phyloP scores from a whole-genome alignment of 2,329 filamentous ascomycete species.

The Hypocrella siamensis region DNA sequence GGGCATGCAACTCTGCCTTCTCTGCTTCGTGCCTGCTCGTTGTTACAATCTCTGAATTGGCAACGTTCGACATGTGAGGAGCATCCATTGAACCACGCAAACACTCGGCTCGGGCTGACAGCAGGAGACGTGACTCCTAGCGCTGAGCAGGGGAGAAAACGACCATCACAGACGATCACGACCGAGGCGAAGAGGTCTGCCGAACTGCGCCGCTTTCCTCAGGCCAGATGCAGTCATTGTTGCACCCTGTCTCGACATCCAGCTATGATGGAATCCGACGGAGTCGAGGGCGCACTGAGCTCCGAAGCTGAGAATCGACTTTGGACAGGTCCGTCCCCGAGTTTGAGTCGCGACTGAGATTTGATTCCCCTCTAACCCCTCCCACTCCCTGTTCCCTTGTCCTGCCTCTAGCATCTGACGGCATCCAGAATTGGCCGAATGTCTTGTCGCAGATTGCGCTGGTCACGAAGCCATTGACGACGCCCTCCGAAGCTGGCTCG shows the following conservation, averaged over 20 bases:
- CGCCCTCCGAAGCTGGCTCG: slow-evolving; percentile 68
- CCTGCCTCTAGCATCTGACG: not conserved
- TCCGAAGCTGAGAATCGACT: slow-evolving; percentile 74
- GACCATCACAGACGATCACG: too few species aligned
- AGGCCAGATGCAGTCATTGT: slow-evolving; percentile 20
- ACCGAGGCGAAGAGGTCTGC: too few species aligned
- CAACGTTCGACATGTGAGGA: too few species aligned
- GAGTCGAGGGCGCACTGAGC: slow-evolving; percentile 31
- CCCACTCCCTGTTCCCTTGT: not conserved
- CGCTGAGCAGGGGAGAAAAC: too few species aligned
- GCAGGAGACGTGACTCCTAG: too few species aligned
- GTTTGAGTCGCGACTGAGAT: not conserved
- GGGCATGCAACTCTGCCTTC: too few species aligned
- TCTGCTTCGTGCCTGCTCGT: too few species aligned
- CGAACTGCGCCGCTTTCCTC: not conserved
- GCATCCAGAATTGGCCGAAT: slow-evolving; percentile 28
- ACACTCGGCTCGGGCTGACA: too few species aligned
- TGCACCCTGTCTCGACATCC: slow-evolving; percentile 11
- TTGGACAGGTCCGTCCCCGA: slow-evolving; percentile 71
- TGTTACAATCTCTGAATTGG: too few species aligned
- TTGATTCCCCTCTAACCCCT: not conserved
- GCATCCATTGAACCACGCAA: too few species aligned
- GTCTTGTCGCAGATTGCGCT: slow-evolving; percentile 30
- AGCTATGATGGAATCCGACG: slow-evolving; percentile 47
- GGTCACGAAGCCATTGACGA: slow-evolving; percentile 59